These are phyloP conservation scores for Didymellaceae sp. DNA, from an alignment of 2,329 filamentous ascomycete species.

Conservation along the genomic window DNA sequence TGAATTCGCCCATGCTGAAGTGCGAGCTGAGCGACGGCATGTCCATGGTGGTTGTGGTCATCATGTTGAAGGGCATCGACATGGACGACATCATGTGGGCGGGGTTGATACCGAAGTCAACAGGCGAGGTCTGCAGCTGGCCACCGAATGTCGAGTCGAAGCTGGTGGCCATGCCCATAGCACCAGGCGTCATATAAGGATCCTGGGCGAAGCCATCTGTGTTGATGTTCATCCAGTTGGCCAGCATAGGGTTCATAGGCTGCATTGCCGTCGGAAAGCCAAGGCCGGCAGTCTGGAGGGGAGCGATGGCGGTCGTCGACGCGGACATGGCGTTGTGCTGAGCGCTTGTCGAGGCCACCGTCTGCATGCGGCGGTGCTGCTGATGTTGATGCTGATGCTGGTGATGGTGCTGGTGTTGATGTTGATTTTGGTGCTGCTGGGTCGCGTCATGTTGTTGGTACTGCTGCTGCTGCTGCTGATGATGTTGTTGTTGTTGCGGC, in stretches of 20 bases:
- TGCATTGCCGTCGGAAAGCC: slow-evolving; percentile 43
- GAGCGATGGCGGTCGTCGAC: slow-evolving; percentile 38
- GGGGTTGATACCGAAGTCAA: slow-evolving; percentile 55
- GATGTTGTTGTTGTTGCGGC: slow-evolving; percentile 34
- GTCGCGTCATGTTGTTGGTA: slow-evolving; percentile 19
- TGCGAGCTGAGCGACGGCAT: slow-evolving; percentile 43
- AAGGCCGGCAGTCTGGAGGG: slow-evolving; percentile 43
- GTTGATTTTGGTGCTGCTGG: slow-evolving; percentile 17
- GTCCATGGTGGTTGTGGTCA: slow-evolving; percentile 52
- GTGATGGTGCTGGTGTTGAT: slow-evolving; percentile 22
- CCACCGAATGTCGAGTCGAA: slow-evolving; percentile 50
- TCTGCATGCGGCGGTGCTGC: slow-evolving; percentile 39
- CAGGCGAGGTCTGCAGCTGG: slow-evolving; percentile 54
- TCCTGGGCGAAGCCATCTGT: slow-evolving; percentile 41
- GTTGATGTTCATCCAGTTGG: slow-evolving; percentile 54
- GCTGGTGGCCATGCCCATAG: slow-evolving; percentile 45
- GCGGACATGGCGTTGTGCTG: slow-evolving; percentile 30
- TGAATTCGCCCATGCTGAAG: slow-evolving; percentile 69
- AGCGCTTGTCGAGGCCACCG: slow-evolving; percentile 32
- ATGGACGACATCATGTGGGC: slow-evolving; percentile 50
- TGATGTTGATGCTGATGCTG: slow-evolving; percentile 27
- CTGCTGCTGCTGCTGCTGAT: slow-evolving; percentile 23
- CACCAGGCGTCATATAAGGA: slow-evolving; percentile 24
- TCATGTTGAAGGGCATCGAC: slow-evolving; percentile 53
- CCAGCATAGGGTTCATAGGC: slow-evolving; percentile 45